These are phyloP conservation scores for Fraxinus dipetala DNA, from an alignment of 305 asterid species.

Conservation along the genomic window DNA sequence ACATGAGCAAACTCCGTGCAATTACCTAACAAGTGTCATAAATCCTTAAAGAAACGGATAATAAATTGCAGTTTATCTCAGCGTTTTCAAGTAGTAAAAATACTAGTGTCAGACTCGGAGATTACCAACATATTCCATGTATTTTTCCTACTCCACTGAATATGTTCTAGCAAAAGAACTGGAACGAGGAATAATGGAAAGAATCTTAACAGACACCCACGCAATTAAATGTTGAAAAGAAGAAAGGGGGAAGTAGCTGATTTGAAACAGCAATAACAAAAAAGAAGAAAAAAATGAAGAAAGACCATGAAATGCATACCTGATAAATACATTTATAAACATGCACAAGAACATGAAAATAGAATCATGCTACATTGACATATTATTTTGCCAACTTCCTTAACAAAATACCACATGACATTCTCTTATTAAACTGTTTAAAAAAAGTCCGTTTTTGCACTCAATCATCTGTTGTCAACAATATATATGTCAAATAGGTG, in stretches of 20 bases:
- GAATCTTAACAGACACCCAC: background rate
- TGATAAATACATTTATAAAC: background rate
- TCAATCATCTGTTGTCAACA: background rate
- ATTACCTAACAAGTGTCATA: background rate
- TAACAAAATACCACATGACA: background rate
- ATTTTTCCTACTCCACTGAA: background rate
- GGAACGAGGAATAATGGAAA: background rate
- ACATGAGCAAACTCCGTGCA: background rate
- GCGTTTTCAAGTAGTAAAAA: background rate
- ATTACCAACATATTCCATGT: background rate
- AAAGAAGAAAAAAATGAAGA: background rate
- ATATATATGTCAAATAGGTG: background rate
- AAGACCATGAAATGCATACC: background rate
- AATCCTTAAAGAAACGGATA: background rate
- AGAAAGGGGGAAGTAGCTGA: background rate
- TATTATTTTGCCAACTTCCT: background rate
- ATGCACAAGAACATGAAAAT: background rate
- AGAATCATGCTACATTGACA: background rate
- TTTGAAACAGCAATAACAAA: background rate
- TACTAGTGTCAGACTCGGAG: background rate
- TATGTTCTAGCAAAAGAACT: background rate
- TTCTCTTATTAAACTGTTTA: too few relatives aligned
- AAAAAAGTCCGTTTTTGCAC: background rate
- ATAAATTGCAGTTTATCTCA: background rate
- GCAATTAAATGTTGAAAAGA: background rate